These are phyloP conservation scores for Phaeosphaeria sp. DNA, from an alignment of 2,329 filamentous ascomycete species.

Conservation along the genomic window DNA sequence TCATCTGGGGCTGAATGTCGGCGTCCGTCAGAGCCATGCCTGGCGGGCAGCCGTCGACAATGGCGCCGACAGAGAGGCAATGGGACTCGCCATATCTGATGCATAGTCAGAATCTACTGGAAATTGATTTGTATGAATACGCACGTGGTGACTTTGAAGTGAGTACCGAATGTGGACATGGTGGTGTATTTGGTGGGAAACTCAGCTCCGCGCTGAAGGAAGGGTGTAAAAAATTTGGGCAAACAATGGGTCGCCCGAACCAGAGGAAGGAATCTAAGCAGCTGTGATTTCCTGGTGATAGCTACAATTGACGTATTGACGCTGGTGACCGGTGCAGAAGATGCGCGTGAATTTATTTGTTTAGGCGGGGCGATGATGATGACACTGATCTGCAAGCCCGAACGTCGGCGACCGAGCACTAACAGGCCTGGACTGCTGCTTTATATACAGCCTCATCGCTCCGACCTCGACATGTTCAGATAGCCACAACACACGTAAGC, in stretches of 20 bases:
- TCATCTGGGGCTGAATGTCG: constrained; percentile 95
- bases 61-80: constrained; percentile 91
- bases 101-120: constrained; percentile 17
- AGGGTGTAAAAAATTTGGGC: constrained; percentile 8
- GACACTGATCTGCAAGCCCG: constrained; percentile 19
- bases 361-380: constrained; percentile 28
- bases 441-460: neutral
- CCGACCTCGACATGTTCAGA: neutral
- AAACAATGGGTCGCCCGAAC: neutral
- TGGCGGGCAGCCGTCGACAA: constrained; percentile 90
- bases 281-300: neutral
- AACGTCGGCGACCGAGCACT: constrained; percentile 11
- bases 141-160: constrained; percentile 84
- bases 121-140: constrained; percentile 30
- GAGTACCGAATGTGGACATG: constrained; percentile 79
- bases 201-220: constrained; percentile 9
- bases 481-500: neutral
- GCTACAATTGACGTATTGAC: constrained; percentile 4
- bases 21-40: constrained; percentile 83
- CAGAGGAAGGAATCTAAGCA: neutral
- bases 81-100: constrained; percentile 82
- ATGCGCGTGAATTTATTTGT: constrained; percentile 30
- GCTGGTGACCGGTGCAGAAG: constrained; percentile 15
- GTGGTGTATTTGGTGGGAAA: constrained; percentile 9
- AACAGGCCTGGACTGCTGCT: neutral